Evolutionary conservation across 352 stramenopile species (phyloP).

Genomic region (Paralagenidium karlingii): DNA sequence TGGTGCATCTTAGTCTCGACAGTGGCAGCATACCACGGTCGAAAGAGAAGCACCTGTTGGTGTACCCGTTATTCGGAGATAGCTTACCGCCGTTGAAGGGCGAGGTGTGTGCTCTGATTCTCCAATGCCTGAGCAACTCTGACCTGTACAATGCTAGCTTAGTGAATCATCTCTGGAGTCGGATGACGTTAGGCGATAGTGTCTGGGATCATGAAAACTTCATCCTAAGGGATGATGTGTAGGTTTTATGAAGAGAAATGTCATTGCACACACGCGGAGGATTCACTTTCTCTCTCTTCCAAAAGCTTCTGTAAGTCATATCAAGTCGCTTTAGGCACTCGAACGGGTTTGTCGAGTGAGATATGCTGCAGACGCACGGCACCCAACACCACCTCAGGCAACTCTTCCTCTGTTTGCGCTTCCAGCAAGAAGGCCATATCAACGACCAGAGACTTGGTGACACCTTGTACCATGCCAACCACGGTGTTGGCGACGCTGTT

Average conservation of each 20-base stretch:
- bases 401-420: slow-evolving; percentile 72
- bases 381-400: slow-evolving; percentile 72
- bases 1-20: too few relatives aligned
- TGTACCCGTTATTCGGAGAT: slow-evolving; percentile 63
- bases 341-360: slow-evolving; percentile 62
- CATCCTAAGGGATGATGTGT: not conserved
- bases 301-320: not conserved
- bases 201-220: slow-evolving; percentile 80
- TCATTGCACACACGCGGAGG: not conserved
- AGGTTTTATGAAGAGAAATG: not conserved
- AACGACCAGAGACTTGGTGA: slow-evolving; percentile 82
- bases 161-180: slow-evolving; percentile 74
- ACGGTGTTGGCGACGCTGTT: slow-evolving; percentile 86
- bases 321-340: slow-evolving; percentile 17
- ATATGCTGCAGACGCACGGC: slow-evolving; percentile 72
- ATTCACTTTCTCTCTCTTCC: not conserved
- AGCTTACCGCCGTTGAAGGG: slow-evolving; percentile 42
- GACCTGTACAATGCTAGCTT: slow-evolving; percentile 78
- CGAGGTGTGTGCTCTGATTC: slow-evolving; percentile 43
- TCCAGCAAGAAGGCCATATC: slow-evolving; percentile 85
- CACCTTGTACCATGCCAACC: slow-evolving; percentile 80
- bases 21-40: not conserved
- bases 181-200: slow-evolving; percentile 48
- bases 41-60: slow-evolving; percentile 21
- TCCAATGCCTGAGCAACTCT: slow-evolving; percentile 53